These are phyloP conservation scores for Pseudomonodictys pantanalensis DNA, from an alignment of 495 filamentous ascomycete genomes.

Conservation along the genomic window DNA sequence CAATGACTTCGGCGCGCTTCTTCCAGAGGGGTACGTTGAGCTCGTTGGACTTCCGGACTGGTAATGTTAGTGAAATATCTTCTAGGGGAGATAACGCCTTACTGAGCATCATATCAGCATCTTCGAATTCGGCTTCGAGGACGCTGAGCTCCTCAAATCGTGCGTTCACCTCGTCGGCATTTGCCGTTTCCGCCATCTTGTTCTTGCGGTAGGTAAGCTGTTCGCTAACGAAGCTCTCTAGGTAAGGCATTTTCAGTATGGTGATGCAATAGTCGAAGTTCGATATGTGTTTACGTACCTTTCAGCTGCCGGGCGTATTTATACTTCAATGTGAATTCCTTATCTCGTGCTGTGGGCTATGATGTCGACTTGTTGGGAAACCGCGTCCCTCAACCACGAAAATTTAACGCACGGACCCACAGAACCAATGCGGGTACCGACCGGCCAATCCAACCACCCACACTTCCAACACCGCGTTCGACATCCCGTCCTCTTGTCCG, in stretches of 20 bases:
- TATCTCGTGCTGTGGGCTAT: too few species aligned
- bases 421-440: too few species aligned
- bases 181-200: slow-evolving; percentile 31
- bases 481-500: neutral
- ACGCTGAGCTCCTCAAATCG: slow-evolving; percentile 41
- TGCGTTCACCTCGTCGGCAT: slow-evolving; percentile 28
- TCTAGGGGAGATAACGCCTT: neutral
- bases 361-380: slow-evolving; percentile 5
- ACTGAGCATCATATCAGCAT: slow-evolving; percentile 69
- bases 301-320: neutral
- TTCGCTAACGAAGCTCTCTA: neutral
- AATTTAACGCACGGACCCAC: neutral
- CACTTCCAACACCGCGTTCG: too few species aligned
- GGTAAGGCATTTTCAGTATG: slow-evolving; percentile 15
- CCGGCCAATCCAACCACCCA: too few species aligned
- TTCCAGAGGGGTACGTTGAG: slow-evolving; percentile 60
- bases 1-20: slow-evolving; percentile 64
- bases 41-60: slow-evolving; percentile 57
- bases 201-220: neutral
- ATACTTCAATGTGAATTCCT: neutral
- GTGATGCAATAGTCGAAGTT: neutral
- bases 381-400: neutral
- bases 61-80: neutral
- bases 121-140: slow-evolving; percentile 58
- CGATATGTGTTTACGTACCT: neutral